Evolutionary conservation across 2,329 filamentous ascomycete species (phyloP), one percentile per base, ranked within the genome.

Genomic region (Lecanicillium sp.): DNA sequence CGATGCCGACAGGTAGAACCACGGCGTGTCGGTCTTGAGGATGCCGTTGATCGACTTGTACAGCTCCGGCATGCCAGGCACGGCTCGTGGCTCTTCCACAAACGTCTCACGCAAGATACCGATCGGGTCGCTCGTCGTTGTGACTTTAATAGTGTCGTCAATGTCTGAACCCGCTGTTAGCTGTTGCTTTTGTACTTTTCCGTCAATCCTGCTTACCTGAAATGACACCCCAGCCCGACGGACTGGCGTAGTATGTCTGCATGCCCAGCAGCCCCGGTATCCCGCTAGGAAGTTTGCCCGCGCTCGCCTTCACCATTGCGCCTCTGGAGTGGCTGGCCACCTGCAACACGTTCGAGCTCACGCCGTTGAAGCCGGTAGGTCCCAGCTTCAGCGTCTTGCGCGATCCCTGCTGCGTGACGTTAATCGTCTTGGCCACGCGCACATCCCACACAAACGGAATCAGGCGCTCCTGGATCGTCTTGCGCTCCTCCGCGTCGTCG

Each of bases 1-100:
- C 0, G 90, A 95, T 0, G 91, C 90, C 0, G 88, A 94, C 39
- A 97, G 78, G 66, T 97, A 97, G 72, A 95, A 95, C 77, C 87
- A 95, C 0, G 89, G 79, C 2, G 89, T 84, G 8, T 75, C 72
- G 8, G 75, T 60, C 57, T 87, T 83, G 0, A 90, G 87, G 89
- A 96, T 96, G 40, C 87, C 89, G 0, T 74, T 59, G 29, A 49
- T 39, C 0, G 88, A 78, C 2, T 89, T 84, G 9, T 75, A 72
- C 9, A 75, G 60, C 57, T 87, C 83, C 0, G 90, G 87, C 90
- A 96, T 96, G 37, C 88, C 89, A 0, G 73, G 59, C 12, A 91
- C 81, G 0, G 87, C 81, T 12, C 75, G 71, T 0, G 90, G 84
- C 14, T 81, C 71, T 43, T 90, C 85, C 39, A 87, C 79, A 59